Base-by-base conservation (phyloP, 371 early-diverging fungal genomes). In the Mortierella sp. region DNA sequence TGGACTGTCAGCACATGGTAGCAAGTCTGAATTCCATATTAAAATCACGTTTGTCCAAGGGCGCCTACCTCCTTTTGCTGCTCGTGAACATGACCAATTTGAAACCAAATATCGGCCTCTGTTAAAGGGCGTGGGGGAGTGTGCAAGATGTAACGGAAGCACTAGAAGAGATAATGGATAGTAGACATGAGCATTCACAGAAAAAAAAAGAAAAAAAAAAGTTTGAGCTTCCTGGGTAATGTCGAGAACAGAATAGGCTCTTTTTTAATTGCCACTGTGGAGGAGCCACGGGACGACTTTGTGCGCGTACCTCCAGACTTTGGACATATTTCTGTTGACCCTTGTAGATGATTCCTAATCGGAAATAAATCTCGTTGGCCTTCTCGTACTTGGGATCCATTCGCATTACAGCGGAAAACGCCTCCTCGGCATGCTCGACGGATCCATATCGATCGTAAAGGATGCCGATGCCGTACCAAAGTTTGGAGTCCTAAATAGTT, bases 391-490 rank as follows among this genome's bases (percentile, higher is more conserved):
- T 90, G 16, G 95, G 93, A 62, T 95, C 96, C 93, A 95, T 94
- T 57, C 90, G 86, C 88, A 96, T 91, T 18, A 94, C 99, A 8
- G 97, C 94, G 0, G 95, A 88, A 75, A 98, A 98, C 0, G 99
- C 99, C 77, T 97, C 98, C 85, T 98, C 98, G 8, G 99, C 99
- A 81, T 97, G 95, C 62, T 98, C 98, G 52, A 94, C 93, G 0
- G 97, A 96, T 5, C 97, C 97, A 77, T 96, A 98, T 18, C 98
- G 93, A 77, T 99, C 99, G 77, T 98, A 98, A 18, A 98, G 86
- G 37, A 98, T 97, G 18, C 98, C 99, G 57, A 98, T 97, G 37
- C 98, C 98, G 78, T 98, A 99, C 99, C 99, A 99, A 24, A 99
- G 90, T 77, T 97, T 97, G 1, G 99, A 97, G 72, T 97, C 98